Conservation (phyloP, 441 rosid genomes). For the Populus hybrid region DNA sequence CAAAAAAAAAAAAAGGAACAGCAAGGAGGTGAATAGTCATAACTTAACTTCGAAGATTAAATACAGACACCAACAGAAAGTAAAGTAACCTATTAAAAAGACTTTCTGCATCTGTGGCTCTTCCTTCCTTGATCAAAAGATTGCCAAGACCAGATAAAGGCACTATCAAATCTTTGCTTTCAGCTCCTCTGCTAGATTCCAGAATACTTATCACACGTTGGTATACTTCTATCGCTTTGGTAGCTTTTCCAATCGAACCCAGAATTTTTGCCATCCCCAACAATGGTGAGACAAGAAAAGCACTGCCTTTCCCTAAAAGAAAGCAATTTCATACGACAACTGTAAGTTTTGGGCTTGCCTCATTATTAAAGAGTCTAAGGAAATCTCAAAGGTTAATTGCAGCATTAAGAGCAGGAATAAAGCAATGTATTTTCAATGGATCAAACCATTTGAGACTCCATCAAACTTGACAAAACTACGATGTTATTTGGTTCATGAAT, state of each 20-base stretch:
- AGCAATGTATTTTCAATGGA: not conserved
- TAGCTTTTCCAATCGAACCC: constrained; percentile 51
- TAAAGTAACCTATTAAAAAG: constrained; percentile 51
- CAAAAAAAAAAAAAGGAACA: not conserved
- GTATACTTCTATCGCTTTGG: constrained; percentile 52
- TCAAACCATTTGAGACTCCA: not conserved
- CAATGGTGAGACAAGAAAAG: constrained; percentile 59
- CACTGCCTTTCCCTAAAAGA: constrained; percentile 48
- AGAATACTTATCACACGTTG: constrained; percentile 49
- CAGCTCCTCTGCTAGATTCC: constrained; percentile 60
- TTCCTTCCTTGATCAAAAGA: constrained; percentile 73
- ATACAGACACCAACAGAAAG: constrained; percentile 2
- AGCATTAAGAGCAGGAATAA: not conserved
- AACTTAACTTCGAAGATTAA: not conserved
- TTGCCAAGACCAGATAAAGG: constrained; percentile 69
- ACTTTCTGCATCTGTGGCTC: constrained; percentile 55
- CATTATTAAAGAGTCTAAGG: not conserved
- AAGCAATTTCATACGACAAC: constrained; percentile 2
- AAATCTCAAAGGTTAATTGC: not conserved
- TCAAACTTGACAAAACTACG: not conserved
- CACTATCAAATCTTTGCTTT: constrained; percentile 68
- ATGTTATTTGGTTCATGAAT: not conserved
- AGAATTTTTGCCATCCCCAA: constrained; percentile 81
- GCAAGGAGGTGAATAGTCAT: constrained; percentile 10
- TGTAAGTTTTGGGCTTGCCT: not conserved